Percentiles rank a stretch among this genome's conserved stretches.
Conservation (phyloP, 2,329 filamentous ascomycete species). For the Sporothrix brunneoviolacea region DNA sequence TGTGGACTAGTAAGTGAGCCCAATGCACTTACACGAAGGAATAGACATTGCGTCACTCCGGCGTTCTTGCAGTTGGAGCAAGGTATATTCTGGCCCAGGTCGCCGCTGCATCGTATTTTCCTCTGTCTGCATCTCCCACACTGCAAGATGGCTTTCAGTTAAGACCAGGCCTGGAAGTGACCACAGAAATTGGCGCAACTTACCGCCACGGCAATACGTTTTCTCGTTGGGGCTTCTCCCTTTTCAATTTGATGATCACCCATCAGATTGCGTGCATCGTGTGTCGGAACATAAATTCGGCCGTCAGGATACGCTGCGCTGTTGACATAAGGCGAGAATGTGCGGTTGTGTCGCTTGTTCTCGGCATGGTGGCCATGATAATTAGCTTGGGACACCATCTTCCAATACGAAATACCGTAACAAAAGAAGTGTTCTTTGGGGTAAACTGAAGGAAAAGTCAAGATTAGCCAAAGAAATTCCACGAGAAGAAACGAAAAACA, state of each 20-base stretch:
- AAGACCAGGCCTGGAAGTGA: background rate
- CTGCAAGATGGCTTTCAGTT: constrained; percentile 38
- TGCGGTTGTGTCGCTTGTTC: constrained; percentile 36
- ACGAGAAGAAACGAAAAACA: no score
- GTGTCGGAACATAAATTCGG: constrained; percentile 28
- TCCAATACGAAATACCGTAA: no score
- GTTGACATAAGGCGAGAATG: constrained; percentile 32
- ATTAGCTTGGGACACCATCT: constrained; percentile 38
- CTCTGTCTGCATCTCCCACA: constrained; percentile 84
- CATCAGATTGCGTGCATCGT: constrained; percentile 27
- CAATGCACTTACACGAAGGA: constrained; percentile 59
- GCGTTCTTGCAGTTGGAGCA: constrained; percentile 79
- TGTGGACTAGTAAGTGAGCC: background rate
- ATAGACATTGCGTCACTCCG: constrained; percentile 65
- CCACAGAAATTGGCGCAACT: constrained; percentile 23
- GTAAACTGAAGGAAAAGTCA: background rate
- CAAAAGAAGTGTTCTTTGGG: no score
- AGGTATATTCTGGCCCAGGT: constrained; percentile 66
- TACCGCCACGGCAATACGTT: constrained; percentile 55
- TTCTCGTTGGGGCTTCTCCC: constrained; percentile 41
- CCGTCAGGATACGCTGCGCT: constrained; percentile 28
- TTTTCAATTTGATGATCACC: constrained; percentile 34
- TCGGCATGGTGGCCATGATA: constrained; percentile 28
- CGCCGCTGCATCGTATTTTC: constrained; percentile 92
- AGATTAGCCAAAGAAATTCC: no score